Evolutionary conservation across 2,329 filamentous ascomycete genomes (phyloP).

Genomic region (Didymella sp.): DNA sequence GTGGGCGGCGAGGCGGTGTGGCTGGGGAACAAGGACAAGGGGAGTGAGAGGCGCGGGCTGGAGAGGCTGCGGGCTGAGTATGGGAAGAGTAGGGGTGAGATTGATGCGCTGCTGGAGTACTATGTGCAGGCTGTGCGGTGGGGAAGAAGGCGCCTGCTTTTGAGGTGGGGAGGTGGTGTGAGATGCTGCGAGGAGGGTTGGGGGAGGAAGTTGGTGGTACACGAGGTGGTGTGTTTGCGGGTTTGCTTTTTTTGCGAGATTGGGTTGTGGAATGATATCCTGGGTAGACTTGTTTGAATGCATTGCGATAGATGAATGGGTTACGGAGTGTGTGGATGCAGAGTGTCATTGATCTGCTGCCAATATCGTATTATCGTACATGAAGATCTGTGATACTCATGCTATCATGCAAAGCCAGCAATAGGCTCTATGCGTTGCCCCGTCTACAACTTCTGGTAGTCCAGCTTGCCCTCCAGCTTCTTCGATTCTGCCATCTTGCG

Average conservation of each 20-base stretch:
- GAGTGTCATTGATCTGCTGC: constrained; percentile 21
- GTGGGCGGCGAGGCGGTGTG: constrained; percentile 27
- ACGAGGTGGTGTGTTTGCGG: no score
- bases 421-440: constrained; percentile 11
- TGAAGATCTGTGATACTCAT: constrained; percentile 26
- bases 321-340: no score
- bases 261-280: constrained; percentile 12
- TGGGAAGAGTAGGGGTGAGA: constrained; percentile 20
- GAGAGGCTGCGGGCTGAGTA: constrained; percentile 27
- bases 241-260: not conserved
- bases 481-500: constrained; percentile 96
- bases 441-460: constrained; percentile 89
- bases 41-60: constrained; percentile 4
- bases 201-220: no score
- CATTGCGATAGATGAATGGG: constrained; percentile 2
- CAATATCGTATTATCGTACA: constrained; percentile 36
- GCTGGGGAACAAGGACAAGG: constrained; percentile 15
- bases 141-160: constrained; percentile 25
- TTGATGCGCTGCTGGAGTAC: constrained; percentile 32
- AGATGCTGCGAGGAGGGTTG: not conserved
- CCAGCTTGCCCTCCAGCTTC: constrained; percentile 97
- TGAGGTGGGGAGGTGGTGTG: constrained; percentile 31
- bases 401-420: constrained; percentile 30
- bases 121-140: constrained; percentile 35
- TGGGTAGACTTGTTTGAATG: constrained; percentile 7